Conservation (phyloP, 2,329 filamentous ascomycete species). For the Lasiodiplodia sp. region DNA sequence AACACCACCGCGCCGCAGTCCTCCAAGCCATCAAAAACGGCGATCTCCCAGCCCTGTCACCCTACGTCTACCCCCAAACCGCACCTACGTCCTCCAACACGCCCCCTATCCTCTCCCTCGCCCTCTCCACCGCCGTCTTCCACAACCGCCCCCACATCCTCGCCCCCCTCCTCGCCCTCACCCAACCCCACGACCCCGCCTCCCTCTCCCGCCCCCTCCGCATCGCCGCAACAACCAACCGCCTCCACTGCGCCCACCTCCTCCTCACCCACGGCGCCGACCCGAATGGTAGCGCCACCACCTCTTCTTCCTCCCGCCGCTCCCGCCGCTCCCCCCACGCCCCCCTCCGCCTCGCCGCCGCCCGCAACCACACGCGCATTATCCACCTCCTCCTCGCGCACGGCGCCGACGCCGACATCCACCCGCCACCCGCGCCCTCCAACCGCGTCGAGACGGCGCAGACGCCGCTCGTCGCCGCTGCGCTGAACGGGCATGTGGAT, state of each 20-base stretch:
- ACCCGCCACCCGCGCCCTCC: background rate
- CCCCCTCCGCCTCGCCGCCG: background rate
- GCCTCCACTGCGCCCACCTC: background rate
- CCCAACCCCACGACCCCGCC: background rate
- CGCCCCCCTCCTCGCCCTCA: no score
- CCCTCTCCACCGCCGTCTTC: no score
- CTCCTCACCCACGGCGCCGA: background rate
- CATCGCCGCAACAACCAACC: no score
- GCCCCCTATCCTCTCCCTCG: no score
- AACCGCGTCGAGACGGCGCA: background rate
- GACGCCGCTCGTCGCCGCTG: background rate
- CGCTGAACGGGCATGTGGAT: background rate
- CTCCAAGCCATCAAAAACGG: no score
- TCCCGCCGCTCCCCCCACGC: no score
- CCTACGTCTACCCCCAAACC: no score
- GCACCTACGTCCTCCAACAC: no score
- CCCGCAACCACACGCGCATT: background rate
- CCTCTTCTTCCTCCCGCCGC: no score
- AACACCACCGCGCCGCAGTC: no score
- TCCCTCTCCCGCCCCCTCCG: background rate
- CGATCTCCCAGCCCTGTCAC: no score
- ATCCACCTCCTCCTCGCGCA: slow-evolving; percentile 31
- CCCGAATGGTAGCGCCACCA: background rate
- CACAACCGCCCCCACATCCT: no score
- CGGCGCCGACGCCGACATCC: slow-evolving; percentile 22